Conservation (phyloP, 305 asterid species). For the Andrographis paniculata region DNA sequence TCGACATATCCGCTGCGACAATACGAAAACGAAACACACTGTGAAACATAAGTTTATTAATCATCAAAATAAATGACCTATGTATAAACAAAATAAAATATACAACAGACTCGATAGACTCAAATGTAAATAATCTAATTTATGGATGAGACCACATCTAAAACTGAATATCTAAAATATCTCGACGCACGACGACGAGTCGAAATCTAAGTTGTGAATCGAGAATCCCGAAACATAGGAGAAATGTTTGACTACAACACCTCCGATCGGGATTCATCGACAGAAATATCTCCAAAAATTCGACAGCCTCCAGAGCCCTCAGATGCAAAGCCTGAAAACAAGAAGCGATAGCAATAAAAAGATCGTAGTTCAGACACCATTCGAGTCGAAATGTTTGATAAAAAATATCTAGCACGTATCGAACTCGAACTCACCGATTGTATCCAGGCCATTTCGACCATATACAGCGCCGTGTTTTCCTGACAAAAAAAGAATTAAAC, state of each 20-base stretch:
- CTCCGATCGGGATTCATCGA: slow-evolving; percentile 79
- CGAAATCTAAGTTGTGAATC: too few relatives aligned
- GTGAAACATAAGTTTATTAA: too few relatives aligned
- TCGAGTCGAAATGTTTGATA: background rate
- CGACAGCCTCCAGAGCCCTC: slow-evolving; percentile 62
- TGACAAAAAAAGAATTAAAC: slow-evolving; percentile 18
- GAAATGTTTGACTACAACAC: slow-evolving; percentile 17
- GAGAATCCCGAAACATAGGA: background rate
- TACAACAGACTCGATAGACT: too few relatives aligned
- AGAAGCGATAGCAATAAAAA: slow-evolving; percentile 10
- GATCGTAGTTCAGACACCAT: too few relatives aligned
- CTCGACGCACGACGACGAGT: too few relatives aligned
- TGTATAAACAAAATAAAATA: too few relatives aligned
- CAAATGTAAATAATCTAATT: too few relatives aligned
- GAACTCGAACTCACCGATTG: slow-evolving; percentile 58
- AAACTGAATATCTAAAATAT: too few relatives aligned
- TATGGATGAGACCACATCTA: too few relatives aligned
- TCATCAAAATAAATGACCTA: too few relatives aligned
- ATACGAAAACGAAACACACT: slow-evolving; percentile 28
- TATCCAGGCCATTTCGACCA: slow-evolving; percentile 84
- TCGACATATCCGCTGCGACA: slow-evolving; percentile 74
- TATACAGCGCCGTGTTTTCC: slow-evolving; percentile 75
- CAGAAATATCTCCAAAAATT: slow-evolving; percentile 62
- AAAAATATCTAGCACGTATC: slow-evolving; percentile 1
- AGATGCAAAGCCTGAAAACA: slow-evolving; percentile 48